Conservation (phyloP, 2,329 filamentous ascomycete genomes). For the Parascedosporium putredinis region DNA sequence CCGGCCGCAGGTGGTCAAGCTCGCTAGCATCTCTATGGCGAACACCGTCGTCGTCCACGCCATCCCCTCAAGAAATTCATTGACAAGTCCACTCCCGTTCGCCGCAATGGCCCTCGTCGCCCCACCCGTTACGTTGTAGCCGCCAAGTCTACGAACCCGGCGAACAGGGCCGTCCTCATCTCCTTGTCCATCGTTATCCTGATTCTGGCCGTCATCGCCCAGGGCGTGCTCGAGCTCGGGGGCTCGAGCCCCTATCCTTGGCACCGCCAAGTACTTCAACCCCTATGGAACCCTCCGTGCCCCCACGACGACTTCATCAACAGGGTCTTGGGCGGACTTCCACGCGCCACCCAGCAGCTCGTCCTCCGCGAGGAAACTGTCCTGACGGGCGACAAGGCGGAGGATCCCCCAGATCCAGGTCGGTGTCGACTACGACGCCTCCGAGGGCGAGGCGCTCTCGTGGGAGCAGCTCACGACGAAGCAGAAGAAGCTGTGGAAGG, state of each 20-base stretch:
- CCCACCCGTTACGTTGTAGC: constrained; percentile 61
- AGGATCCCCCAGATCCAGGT: constrained; percentile 2
- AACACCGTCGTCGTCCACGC: constrained; percentile 73
- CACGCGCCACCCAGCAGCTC: background rate
- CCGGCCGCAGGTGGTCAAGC: constrained; percentile 42
- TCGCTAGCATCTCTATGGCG: constrained; percentile 72
- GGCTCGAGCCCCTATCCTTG: constrained; percentile 44
- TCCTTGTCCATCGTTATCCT: constrained; percentile 46
- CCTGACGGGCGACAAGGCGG: background rate
- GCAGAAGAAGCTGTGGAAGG: constrained; percentile 60
- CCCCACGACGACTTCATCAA: constrained; percentile 5
- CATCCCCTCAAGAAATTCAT: constrained; percentile 52
- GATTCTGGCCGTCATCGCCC: constrained; percentile 51
- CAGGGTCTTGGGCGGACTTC: background rate
- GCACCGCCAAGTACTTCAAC: constrained; percentile 9
- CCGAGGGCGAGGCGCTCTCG: constrained; percentile 42
- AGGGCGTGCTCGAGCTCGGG: constrained; percentile 53
- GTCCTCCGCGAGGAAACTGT: constrained; percentile 5
- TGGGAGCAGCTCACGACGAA: constrained; percentile 62
- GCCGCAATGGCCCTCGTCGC: constrained; percentile 30
- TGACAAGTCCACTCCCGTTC: constrained; percentile 23
- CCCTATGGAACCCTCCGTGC: constrained; percentile 7
- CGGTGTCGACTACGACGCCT: constrained; percentile 34
- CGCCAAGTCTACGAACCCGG: constrained; percentile 41
- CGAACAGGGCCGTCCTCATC: constrained; percentile 39